Percentiles rank a stretch among this genome's conserved stretches.
Conservation (phyloP, 1,284 basidiomycete species). For the Sporisorium iseilematis-ciliati region DNA sequence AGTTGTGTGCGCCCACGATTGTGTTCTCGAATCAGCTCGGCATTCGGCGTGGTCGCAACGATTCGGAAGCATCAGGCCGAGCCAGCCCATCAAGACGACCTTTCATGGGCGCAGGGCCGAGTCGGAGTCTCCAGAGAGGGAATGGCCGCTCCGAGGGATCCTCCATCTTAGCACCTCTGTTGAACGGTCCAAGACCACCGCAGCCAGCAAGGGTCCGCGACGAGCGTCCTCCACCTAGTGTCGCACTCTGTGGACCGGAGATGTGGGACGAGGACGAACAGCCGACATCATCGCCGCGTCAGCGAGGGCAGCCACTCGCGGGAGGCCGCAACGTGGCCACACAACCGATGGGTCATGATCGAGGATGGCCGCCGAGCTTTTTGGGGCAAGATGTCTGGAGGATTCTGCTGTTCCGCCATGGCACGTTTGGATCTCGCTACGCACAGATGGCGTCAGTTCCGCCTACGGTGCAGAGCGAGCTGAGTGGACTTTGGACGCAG, state of each 20-base stretch:
- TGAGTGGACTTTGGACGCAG: slow-evolving; percentile 33
- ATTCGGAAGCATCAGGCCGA: slow-evolving; percentile 13
- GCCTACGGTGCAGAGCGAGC: slow-evolving; percentile 31
- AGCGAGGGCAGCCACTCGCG: slow-evolving; percentile 9
- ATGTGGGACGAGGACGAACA: slow-evolving; percentile 35
- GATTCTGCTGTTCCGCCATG: slow-evolving; percentile 42
- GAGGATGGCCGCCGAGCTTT: slow-evolving; percentile 48
- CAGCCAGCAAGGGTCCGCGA: slow-evolving; percentile 28
- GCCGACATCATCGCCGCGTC: slow-evolving; percentile 11
- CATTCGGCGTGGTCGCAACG: slow-evolving; percentile 23
- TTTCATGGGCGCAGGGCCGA: not conserved
- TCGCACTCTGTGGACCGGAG: slow-evolving; percentile 40
- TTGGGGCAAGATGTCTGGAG: slow-evolving; percentile 46
- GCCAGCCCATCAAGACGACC: slow-evolving; percentile 14
- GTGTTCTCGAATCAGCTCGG: slow-evolving; percentile 48
- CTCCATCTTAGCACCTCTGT: slow-evolving; percentile 30
- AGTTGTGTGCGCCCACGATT: slow-evolving; percentile 38
- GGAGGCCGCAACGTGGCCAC: slow-evolving; percentile 1
- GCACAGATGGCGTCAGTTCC: slow-evolving; percentile 41
- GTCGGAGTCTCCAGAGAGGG: slow-evolving; percentile 7
- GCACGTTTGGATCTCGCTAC: slow-evolving; percentile 30
- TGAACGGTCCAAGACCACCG: slow-evolving; percentile 30
- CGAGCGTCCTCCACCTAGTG: slow-evolving; percentile 33
- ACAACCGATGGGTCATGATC: slow-evolving; percentile 19
- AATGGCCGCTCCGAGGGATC: slow-evolving; percentile 14